These are phyloP conservation scores for Yarrowia porcina DNA, from an alignment of 805 yeast genomes.

Conservation along the genomic window DNA sequence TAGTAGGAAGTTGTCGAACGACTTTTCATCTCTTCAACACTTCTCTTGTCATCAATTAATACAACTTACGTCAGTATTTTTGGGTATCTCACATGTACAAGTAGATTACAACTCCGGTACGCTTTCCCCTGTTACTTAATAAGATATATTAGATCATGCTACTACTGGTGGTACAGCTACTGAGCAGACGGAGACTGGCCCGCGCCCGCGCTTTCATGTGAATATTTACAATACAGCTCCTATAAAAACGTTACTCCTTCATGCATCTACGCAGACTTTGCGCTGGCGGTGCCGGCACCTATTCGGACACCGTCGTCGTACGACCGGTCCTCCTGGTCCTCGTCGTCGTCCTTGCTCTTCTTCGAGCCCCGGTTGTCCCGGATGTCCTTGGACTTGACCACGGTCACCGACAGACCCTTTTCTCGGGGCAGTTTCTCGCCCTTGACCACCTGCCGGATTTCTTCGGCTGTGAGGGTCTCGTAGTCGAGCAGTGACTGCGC, in stretches of 20 bases:
- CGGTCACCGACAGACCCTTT: slow-evolving; percentile 70
- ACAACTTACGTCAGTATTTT: too few species aligned
- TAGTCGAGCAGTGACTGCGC: slow-evolving; percentile 93
- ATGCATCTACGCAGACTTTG: slow-evolving; percentile 15
- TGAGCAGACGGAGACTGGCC: too few species aligned
- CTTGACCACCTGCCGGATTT: slow-evolving; percentile 77
- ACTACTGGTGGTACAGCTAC: too few species aligned
- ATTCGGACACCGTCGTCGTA: slow-evolving; percentile 20
- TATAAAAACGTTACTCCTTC: slow-evolving; percentile 8
- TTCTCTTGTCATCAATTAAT: too few species aligned
- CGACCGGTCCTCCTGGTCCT: slow-evolving; percentile 13
- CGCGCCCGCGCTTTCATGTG: too few species aligned
- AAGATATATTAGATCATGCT: too few species aligned
- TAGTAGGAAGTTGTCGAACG: too few species aligned
- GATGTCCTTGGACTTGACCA: slow-evolving; percentile 50
- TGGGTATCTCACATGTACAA: too few species aligned
- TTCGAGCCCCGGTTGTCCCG: slow-evolving; percentile 32
- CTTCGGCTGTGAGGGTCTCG: slow-evolving; percentile 89
- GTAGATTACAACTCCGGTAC: too few species aligned
- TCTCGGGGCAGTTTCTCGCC: slow-evolving; percentile 74
- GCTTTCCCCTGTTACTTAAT: too few species aligned
- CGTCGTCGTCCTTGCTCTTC: slow-evolving; percentile 10
- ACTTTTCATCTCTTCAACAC: too few species aligned
- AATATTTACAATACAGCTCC: slow-evolving; percentile 15
- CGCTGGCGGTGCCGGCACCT: slow-evolving; percentile 5